These are phyloP conservation scores for Ciborinia camelliae DNA, from an alignment of 2,329 filamentous ascomycete species.

Conservation along the genomic window DNA sequence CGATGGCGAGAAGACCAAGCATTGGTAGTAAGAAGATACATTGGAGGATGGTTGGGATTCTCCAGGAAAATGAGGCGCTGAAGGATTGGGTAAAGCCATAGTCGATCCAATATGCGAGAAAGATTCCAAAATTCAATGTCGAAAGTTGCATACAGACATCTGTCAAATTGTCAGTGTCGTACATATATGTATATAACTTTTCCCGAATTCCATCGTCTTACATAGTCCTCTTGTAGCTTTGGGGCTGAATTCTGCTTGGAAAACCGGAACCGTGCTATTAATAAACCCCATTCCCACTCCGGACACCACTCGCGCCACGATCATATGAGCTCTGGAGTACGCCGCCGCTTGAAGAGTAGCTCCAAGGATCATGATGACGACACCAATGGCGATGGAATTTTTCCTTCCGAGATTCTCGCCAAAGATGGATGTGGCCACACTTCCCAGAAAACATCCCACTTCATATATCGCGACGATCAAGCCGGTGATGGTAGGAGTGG, in stretches of 20 bases:
- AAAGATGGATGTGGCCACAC: slow-evolving; percentile 45
- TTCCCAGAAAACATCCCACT: slow-evolving; percentile 51
- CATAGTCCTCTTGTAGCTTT: slow-evolving; percentile 40
- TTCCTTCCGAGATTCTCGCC: slow-evolving; percentile 54
- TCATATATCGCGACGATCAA: slow-evolving; percentile 48
- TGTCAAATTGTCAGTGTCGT: slow-evolving; percentile 21
- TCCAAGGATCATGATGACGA: slow-evolving; percentile 54
- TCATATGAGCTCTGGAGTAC: slow-evolving; percentile 49
- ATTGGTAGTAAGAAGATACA: slow-evolving; percentile 39
- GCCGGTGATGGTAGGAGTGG: slow-evolving; percentile 43
- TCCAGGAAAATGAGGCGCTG: slow-evolving; percentile 48
- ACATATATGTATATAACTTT: no score
- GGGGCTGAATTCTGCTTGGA: slow-evolving; percentile 48
- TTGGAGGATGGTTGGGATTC: slow-evolving; percentile 56
- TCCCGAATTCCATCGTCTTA: slow-evolving; percentile 1
- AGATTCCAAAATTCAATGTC: slow-evolving; percentile 53
- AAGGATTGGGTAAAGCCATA: slow-evolving; percentile 54
- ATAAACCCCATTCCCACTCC: slow-evolving; percentile 48
- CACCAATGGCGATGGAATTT: slow-evolving; percentile 54
- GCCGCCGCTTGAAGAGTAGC: slow-evolving; percentile 44
- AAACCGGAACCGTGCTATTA: slow-evolving; percentile 50
- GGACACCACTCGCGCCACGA: slow-evolving; percentile 47
- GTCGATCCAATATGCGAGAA: slow-evolving; percentile 59
- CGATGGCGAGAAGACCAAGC: slow-evolving; percentile 47
- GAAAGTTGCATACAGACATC: slow-evolving; percentile 47